Conservation (phyloP, 805 yeast species). For the Cyberlindnera euphorbiae region DNA sequence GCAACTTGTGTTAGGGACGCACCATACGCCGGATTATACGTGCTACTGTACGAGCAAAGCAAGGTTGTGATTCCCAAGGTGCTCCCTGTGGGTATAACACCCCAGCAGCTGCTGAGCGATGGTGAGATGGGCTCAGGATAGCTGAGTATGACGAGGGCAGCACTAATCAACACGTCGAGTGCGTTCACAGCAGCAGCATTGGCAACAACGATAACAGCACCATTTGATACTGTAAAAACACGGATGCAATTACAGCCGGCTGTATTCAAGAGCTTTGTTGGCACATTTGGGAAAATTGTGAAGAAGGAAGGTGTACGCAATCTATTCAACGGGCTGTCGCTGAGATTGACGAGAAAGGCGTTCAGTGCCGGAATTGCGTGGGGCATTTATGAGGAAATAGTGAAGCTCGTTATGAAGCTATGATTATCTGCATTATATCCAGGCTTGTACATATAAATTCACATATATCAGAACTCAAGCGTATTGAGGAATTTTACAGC, state of each 20-base stretch:
- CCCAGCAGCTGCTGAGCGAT: constrained; percentile 7
- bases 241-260: constrained; percentile 72
- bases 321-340: constrained; percentile 77
- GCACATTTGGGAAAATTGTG: constrained; percentile 35
- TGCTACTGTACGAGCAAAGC: constrained; percentile 74
- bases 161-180: constrained; percentile 63
- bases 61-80: constrained; percentile 50
- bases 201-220: constrained; percentile 86
- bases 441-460: neutral
- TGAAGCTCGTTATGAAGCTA: constrained; percentile 30
- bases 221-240: constrained; percentile 92
- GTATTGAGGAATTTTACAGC: neutral
- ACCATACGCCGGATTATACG: constrained; percentile 93
- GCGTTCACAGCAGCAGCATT: constrained; percentile 75
- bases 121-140: too few species aligned
- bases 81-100: constrained; percentile 3
- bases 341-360: constrained; percentile 81
- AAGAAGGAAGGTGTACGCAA: constrained; percentile 45
- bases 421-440: neutral
- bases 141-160: constrained; percentile 37
- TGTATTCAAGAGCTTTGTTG: constrained; percentile 36
- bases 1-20: constrained; percentile 90
- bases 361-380: constrained; percentile 93
- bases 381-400: constrained; percentile 92
- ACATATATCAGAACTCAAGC: neutral